Base-by-base conservation (phyloP, 306 rosid species). In the Canavalia gladiata region DNA sequence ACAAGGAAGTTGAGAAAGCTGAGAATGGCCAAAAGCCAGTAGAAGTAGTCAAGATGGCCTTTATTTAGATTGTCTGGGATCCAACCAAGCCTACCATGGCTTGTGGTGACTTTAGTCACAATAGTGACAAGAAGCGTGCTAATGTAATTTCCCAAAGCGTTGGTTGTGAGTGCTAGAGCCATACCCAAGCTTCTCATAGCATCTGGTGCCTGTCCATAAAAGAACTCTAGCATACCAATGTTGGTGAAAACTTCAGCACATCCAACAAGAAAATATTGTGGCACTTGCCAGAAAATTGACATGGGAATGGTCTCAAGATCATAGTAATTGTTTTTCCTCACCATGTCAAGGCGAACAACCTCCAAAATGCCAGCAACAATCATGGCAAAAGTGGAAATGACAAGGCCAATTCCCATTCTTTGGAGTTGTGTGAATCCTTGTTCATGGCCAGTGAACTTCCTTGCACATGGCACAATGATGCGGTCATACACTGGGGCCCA, bases 231-330 rank as follows among this genome's bases (percentile, higher is more conserved):
- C 81, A 81, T 87, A 42, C 92, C 97, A 58, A 93, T 89, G 84
- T 84, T 82, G 29, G 91, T 85, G 74, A 93, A 91, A 46, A 91
- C 94, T 50, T 93, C 92, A 2, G 97, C 91, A 85, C 98, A 94
- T 37, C 98, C 98, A n/a, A 92, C 58, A 2, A 94, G 82, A 57
- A 94, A 88, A 78, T 94, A 94, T 73, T 88, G 97, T 0, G 98
- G 98, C 1, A 90, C 89, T 84, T 94, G 97, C 97, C 98, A 92
- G 82, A 94, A 92, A 11, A 94, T 94, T 7, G 98, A 86, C 87
- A 94, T 78, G 41, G 97, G 97, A 41, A 94, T 82, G 52, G 71
- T 72, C 72, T 90, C 29, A 1, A 55, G 83, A 39, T 92, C 92
- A 34, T 92, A 94, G 47, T 86, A 90, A 74, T 86, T 87, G 88